phyloP scores from a whole-genome alignment of 371 early-diverging fungal species.

The Haplosporangium sp. region DNA sequence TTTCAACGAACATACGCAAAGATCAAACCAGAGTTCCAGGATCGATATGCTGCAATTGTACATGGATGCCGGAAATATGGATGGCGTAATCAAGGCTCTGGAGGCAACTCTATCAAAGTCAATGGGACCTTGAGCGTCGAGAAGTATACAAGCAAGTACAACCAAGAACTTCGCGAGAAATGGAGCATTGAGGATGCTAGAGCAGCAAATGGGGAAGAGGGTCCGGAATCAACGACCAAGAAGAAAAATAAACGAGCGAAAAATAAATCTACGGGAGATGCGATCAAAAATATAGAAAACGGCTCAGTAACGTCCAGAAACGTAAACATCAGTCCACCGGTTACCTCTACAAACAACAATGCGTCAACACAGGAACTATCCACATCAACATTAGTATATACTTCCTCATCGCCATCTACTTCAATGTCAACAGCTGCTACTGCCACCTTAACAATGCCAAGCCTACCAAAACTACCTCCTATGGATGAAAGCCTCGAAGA shows the following conservation, averaged over 20 bases:
- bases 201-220: slow-evolving; percentile 10
- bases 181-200: neutral
- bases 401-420: neutral
- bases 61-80: slow-evolving; percentile 13
- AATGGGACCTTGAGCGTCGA: slow-evolving; percentile 12
- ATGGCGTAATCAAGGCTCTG: slow-evolving; percentile 28
- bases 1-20: slow-evolving; percentile 25
- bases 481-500: too few relatives aligned
- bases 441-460: too few relatives aligned
- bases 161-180: slow-evolving; percentile 2
- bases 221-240: slow-evolving; percentile 6
- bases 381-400: neutral
- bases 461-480: too few relatives aligned
- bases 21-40: slow-evolving; percentile 33
- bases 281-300: neutral
- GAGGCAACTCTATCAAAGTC: slow-evolving; percentile 7
- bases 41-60: slow-evolving; percentile 27
- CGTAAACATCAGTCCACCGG: neutral
- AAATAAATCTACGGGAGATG: slow-evolving; percentile 7
- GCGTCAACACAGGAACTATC: too few relatives aligned
- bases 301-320: neutral
- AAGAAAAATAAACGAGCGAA: slow-evolving; percentile 25
- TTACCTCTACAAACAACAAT: neutral
- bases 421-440: neutral
- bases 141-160: slow-evolving; percentile 36